Evolutionary conservation across 306 rosid species (phyloP), one percentile per base, ranked within the genome.

Genomic region (Cotoneaster glaucophyllus): DNA sequence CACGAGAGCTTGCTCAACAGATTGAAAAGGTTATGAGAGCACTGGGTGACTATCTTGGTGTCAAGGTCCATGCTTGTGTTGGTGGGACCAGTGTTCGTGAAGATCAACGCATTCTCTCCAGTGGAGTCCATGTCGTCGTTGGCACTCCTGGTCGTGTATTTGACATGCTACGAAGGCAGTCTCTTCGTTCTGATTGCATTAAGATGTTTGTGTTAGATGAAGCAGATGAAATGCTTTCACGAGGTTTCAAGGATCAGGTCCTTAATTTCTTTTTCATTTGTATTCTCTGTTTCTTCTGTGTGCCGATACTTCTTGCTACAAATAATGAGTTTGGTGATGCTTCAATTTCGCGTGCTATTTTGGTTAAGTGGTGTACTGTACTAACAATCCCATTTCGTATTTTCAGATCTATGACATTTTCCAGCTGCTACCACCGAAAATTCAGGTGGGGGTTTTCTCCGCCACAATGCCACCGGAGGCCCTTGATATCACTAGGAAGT

Each of bases 211-310:
- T 89, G 64, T 79, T 89, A 32, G 93, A 89, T 75, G 93, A 90
- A 83, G 93, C 93, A 4, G 93, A 90, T 85, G 96, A 90, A 79
- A 88, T 90, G 96, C 96, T 88, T 71, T 90, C 91, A 64, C 84
- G 87, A 66, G 96, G 93, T 64, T 90, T 90, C 88, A 90, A 88
- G 87, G 96, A 88, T 77, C 93, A 88, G 96, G 96, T 90, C 19
- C 62, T 32, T 65, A 62, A 12, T 54, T 43, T 78, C 44, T 11
- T 64, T 64, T 41, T 11, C 5, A 11, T 48, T 18, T 37, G 8
- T 50, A 39, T 77, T 19, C n/a, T 19, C 45, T 71, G 56, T 54
- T 66, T 62, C 63, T 64, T 69, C 56, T 17, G 39, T 48, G 41
- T 74, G 52, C 39, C 61, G 31, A 8, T 37, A 11, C 13, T 71